Conservation (phyloP, 1,284 basidiomycete genomes). For the Blastosporella zonata region DNA sequence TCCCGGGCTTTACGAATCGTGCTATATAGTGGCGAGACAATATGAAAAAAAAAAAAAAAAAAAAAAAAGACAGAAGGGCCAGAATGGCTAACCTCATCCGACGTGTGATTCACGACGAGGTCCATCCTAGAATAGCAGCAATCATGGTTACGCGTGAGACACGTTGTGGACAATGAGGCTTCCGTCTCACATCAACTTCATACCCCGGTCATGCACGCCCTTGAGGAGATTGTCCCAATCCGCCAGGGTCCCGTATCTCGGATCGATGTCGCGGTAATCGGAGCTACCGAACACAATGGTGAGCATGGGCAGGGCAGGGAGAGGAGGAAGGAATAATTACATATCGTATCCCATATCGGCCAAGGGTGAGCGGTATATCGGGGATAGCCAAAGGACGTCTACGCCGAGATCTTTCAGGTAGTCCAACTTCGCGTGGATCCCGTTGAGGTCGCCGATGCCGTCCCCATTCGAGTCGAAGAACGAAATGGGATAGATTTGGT, state of each 20-base stretch:
- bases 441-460: constrained; percentile 73
- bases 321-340: constrained; percentile 26
- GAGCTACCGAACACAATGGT: constrained; percentile 35
- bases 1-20: constrained; percentile 62
- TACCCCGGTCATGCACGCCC: constrained; percentile 59
- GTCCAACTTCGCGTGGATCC: constrained; percentile 64
- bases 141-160: neutral
- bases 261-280: constrained; percentile 73
- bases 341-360: constrained; percentile 79
- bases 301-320: neutral
- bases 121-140: constrained; percentile 51
- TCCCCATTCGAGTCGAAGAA: constrained; percentile 76
- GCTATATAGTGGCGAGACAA: constrained; percentile 33
- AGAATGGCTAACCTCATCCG: constrained; percentile 50
- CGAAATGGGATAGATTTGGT: constrained; percentile 76
- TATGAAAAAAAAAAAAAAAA: neutral
- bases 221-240: constrained; percentile 68
- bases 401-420: constrained; percentile 71
- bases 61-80: neutral
- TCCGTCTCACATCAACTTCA: constrained; percentile 61
- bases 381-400: constrained; percentile 73
- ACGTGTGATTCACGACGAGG: constrained; percentile 80
- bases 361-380: constrained; percentile 69
- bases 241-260: constrained; percentile 68
- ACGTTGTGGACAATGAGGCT: constrained; percentile 9